These are phyloP conservation scores for Tolypocladium album DNA, from an alignment of 2,329 filamentous ascomycete species.

Conservation along the genomic window DNA sequence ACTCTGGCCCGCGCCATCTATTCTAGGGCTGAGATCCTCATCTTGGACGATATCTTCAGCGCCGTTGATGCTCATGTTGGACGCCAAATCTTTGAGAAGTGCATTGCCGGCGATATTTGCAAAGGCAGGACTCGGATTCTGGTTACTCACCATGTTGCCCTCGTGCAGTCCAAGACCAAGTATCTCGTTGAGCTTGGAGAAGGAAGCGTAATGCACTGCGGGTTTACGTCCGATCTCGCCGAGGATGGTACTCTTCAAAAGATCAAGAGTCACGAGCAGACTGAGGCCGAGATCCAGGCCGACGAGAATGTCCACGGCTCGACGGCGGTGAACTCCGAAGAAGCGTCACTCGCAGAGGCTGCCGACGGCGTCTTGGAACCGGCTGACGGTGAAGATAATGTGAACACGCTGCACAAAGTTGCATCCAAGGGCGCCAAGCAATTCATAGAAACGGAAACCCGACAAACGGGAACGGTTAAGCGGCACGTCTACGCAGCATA, in stretches of 20 bases:
- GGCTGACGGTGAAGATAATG: constrained; percentile 24
- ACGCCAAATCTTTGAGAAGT: constrained; percentile 67
- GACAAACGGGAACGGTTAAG: constrained; percentile 60
- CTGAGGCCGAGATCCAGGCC: constrained; percentile 29
- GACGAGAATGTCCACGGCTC: constrained; percentile 31
- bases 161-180: constrained; percentile 60
- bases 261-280: constrained; percentile 47
- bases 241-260: constrained; percentile 43
- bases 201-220: constrained; percentile 53
- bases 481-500: constrained; percentile 58
- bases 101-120: constrained; percentile 60
- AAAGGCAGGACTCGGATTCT: constrained; percentile 62
- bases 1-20: constrained; percentile 73
- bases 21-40: constrained; percentile 62
- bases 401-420: constrained; percentile 34
- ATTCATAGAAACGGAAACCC: constrained; percentile 67
- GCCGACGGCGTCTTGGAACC: constrained; percentile 25
- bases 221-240: constrained; percentile 53
- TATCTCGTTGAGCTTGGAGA: constrained; percentile 66
- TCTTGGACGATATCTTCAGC: constrained; percentile 78
- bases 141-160: constrained; percentile 68
- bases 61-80: constrained; percentile 75
- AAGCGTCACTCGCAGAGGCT: constrained; percentile 29
- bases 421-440: constrained; percentile 48
- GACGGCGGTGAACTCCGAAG: constrained; percentile 46